phyloP scores from a whole-genome alignment of 805 yeast species.

The Phaffomyces antillensis region DNA sequence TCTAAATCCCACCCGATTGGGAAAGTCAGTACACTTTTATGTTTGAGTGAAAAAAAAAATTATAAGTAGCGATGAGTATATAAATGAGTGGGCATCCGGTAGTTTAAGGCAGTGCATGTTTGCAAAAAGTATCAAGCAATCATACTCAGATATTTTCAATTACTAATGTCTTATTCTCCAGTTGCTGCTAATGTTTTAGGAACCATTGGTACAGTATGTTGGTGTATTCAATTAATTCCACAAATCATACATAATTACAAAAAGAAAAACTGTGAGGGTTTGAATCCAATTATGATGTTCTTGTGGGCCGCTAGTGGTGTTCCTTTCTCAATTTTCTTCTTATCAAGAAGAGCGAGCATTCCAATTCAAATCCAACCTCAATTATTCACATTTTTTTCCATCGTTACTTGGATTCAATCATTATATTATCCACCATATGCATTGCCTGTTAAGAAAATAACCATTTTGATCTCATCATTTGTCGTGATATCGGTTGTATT shows the following conservation, averaged over 20 bases:
- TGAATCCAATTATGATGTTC: constrained; percentile 79
- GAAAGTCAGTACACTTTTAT: too few species aligned
- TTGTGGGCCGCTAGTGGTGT: constrained; percentile 71
- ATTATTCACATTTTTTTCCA: constrained; percentile 64
- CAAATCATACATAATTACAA: constrained; percentile 72
- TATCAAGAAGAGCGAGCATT: constrained; percentile 60
- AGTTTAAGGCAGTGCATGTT: too few species aligned
- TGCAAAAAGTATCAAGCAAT: too few species aligned
- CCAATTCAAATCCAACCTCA: constrained; percentile 87
- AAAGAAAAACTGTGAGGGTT: constrained; percentile 73
- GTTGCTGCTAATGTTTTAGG: constrained; percentile 66
- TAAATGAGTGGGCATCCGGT: too few species aligned
- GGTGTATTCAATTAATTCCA: constrained; percentile 90
- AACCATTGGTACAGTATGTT: constrained; percentile 81
- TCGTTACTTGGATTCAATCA: constrained; percentile 60
- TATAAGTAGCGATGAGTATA: too few species aligned
- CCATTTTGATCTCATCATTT: constrained; percentile 30
- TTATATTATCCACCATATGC: constrained; percentile 67
- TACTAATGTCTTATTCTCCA: neutral
- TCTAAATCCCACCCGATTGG: too few species aligned
- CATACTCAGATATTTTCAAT: too few species aligned
- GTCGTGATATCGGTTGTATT: constrained; percentile 43
- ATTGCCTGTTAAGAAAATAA: constrained; percentile 29
- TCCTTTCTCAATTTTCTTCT: constrained; percentile 82
- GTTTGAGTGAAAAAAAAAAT: too few species aligned